Conservation (phyloP, 257 asterid species). For the Solanum pinnatisectum region DNA sequence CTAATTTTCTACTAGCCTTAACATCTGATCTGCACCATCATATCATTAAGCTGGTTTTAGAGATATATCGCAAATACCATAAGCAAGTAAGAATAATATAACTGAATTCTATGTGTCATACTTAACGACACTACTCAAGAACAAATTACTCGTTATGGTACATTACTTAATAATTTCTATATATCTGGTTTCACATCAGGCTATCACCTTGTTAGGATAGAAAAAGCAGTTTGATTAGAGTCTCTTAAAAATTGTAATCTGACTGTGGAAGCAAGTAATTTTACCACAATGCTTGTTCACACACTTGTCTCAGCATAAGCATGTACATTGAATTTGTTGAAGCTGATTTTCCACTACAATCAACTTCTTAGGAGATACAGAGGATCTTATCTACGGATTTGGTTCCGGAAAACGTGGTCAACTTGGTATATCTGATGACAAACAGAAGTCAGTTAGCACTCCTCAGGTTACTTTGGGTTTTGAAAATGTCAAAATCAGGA, state of each 20-base stretch:
- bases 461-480: conserved; percentile 66
- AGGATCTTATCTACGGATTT: conserved; percentile 54
- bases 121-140: neutral
- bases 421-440: conserved; percentile 55
- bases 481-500: conserved; percentile 19
- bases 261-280: neutral
- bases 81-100: neutral
- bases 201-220: neutral
- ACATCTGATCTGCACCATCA: neutral
- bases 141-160: neutral
- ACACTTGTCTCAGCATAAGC: neutral
- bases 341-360: neutral
- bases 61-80: neutral
- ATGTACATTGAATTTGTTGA: neutral
- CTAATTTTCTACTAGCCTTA: neutral
- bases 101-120: neutral
- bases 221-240: neutral
- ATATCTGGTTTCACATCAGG: neutral
- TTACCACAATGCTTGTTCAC: neutral
- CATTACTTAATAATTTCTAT: neutral
- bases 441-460: conserved; percentile 36
- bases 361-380: conserved; percentile 21
- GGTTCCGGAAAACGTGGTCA: conserved; percentile 95
- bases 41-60: neutral
- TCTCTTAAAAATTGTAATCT: neutral